Evolutionary conservation across 169 alveolate genomes (phyloP).

Genomic region (Amoebophrya sp.): DNA sequence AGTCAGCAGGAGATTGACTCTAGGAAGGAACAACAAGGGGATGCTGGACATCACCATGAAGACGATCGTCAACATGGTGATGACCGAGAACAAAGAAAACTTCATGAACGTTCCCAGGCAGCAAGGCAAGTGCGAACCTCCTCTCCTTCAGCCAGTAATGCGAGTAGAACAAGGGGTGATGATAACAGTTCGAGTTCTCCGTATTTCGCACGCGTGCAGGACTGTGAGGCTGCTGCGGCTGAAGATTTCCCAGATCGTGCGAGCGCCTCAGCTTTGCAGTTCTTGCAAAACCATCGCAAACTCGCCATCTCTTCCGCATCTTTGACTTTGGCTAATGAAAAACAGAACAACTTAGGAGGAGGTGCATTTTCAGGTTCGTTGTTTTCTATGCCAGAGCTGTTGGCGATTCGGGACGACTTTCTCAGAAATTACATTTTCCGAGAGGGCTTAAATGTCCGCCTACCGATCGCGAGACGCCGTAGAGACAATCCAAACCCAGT

Average conservation of each 20-base stretch:
- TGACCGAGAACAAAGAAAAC: too few species aligned
- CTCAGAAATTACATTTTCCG: background rate
- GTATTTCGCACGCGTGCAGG: too few species aligned
- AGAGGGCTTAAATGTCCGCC: background rate
- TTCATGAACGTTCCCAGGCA: too few species aligned
- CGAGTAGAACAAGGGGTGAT: too few species aligned
- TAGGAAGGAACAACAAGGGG: too few species aligned
- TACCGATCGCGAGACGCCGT: background rate
- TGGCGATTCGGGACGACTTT: background rate
- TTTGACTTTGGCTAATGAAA: background rate
- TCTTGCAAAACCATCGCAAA: background rate
- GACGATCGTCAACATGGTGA: too few species aligned
- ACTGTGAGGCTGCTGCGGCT: background rate
- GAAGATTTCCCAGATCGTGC: background rate
- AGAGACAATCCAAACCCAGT: too few species aligned
- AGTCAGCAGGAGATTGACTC: too few species aligned
- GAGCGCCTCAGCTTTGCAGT: background rate
- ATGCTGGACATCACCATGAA: too few species aligned
- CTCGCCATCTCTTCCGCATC: background rate
- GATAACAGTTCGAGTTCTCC: too few species aligned
- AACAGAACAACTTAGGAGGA: background rate
- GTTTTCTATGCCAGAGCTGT: background rate
- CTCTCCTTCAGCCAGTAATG: too few species aligned
- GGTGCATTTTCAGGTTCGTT: background rate
- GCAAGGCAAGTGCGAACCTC: too few species aligned